Evolutionary conservation across 164 flowering plant genomes (phyloP).

Genomic region (Piper longum): DNA sequence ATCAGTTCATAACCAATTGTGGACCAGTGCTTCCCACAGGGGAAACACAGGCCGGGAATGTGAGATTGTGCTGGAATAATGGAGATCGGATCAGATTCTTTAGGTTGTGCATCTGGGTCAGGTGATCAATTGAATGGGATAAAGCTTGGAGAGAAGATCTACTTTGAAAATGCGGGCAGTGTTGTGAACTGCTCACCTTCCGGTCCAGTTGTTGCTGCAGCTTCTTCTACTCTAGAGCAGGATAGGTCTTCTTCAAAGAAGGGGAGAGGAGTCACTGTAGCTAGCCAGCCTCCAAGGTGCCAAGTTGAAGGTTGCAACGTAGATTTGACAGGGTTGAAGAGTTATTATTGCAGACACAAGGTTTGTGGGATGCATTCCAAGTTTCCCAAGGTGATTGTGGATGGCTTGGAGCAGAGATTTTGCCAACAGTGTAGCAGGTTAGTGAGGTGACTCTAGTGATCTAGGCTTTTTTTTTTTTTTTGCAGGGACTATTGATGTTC

Average conservation of each 20-base stretch:
- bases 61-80: conserved; percentile 9
- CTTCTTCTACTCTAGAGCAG: conserved; percentile 2
- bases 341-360: conserved; percentile 89
- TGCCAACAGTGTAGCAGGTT: conserved; percentile 93
- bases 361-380: conserved; percentile 84
- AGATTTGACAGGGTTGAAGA: conserved; percentile 75
- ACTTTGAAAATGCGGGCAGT: conserved; percentile 55
- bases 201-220: conserved; percentile 11
- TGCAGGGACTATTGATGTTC: background rate
- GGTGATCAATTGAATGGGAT: conserved; percentile 50
- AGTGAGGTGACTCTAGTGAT: conserved; percentile 1
- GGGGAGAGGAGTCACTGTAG: conserved; percentile 27
- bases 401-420: conserved; percentile 65
- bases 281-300: conserved; percentile 60
- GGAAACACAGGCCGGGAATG: conserved; percentile 17
- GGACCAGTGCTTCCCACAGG: background rate
- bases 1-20: too few relatives aligned
- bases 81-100: conserved; percentile 37
- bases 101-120: conserved; percentile 21
- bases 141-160: conserved; percentile 62
- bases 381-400: conserved; percentile 54
- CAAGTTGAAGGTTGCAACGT: conserved; percentile 76
- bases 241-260: conserved; percentile 22
- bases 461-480: too few relatives aligned
- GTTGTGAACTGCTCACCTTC: conserved; percentile 23